Base-by-base conservation (phyloP, 805 yeast genomes). In the Candida maltosa region DNA sequence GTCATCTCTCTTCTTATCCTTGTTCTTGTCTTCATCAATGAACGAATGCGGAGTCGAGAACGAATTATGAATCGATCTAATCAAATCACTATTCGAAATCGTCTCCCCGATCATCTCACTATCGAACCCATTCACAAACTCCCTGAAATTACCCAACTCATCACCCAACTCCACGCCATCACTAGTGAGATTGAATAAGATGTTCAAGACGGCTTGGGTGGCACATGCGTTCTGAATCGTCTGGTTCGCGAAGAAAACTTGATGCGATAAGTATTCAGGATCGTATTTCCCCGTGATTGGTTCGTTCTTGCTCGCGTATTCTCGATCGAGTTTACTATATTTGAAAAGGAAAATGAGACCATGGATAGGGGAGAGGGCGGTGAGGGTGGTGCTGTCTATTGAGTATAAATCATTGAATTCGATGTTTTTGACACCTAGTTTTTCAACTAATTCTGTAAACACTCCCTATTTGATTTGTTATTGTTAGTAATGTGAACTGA, bases 141-240 rank as follows among this genome's bases (percentile, higher is more conserved):
- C 56, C 39, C 65, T 66, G 52, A 80, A 73, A 37, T 69, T 65
- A 2, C 41, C 19, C 38, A 80, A 57, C 23, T 71, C 75, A 0
- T 54, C 54, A 1, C 87, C 86, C 3, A 79, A 36, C 2, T 65
- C 65, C 9, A 78, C 37, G 7, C 26, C 36, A 4, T 46, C 54
- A 3, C 45, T 51, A n/a, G 33, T 21, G 6, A 49, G 40, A 34
- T 65, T 60, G 39, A 80, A 46, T 35, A 80, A 54, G 6, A 78
- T 58, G 37, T 78, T 76, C 38, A 80, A 59, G 16, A 80, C 80
- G 1, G 86, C 87, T 47, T 76, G 83, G 1, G 87, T 80, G n/a
- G 82, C 87, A 54, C 87, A 80, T 3, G 87, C 85, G 47, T 80
- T 79, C 46, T 76, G 78, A 35, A 79, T 76, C 18, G 73, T 73